Percentiles rank a stretch among this genome's conserved stretches.
These are phyloP conservation scores for Pseudogymnoascus sp. DNA, from an alignment of 2,329 filamentous ascomycete genomes.

Conservation along the genomic window DNA sequence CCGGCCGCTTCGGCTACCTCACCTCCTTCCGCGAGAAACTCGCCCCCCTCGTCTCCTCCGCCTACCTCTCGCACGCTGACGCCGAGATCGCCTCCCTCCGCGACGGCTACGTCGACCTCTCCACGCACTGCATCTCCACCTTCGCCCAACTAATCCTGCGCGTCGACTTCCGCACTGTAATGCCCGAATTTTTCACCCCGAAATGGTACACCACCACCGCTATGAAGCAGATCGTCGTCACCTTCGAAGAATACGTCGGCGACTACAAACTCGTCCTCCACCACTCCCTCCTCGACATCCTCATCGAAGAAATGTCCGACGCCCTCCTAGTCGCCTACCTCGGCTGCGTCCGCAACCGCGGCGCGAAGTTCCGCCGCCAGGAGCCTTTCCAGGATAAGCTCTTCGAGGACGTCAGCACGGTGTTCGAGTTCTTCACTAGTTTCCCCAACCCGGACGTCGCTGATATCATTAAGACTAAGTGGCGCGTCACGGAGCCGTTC, in stretches of 20 bases:
- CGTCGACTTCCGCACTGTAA: constrained; percentile 76
- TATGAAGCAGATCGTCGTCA: constrained; percentile 89
- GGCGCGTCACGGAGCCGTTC: constrained; percentile 83
- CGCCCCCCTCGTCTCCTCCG: constrained; percentile 67
- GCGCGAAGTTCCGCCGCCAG: constrained; percentile 74
- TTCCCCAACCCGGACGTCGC: constrained; percentile 57
- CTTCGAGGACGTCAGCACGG: constrained; percentile 82
- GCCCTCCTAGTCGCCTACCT: constrained; percentile 84
- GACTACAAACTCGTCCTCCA: constrained; percentile 83
- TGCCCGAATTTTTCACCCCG: constrained; percentile 83
- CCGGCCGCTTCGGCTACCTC: constrained; percentile 69
- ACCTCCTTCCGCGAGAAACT: constrained; percentile 79
- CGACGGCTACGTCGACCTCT: constrained; percentile 90
- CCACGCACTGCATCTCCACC: constrained; percentile 81
- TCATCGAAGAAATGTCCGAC: constrained; percentile 88
- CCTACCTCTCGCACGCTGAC: constrained; percentile 68
- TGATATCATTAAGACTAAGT: constrained; percentile 75
- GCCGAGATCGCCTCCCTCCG: constrained; percentile 66
- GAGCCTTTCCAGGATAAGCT: constrained; percentile 91
- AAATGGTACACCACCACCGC: constrained; percentile 80
- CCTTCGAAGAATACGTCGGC: constrained; percentile 86
- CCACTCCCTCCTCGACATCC: constrained; percentile 78
- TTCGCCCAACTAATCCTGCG: constrained; percentile 83
- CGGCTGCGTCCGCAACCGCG: constrained; percentile 75
- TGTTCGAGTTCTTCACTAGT: constrained; percentile 79